phyloP scores from a whole-genome alignment of 176 grass and related monocot species.

The Melocanna baccifera region DNA sequence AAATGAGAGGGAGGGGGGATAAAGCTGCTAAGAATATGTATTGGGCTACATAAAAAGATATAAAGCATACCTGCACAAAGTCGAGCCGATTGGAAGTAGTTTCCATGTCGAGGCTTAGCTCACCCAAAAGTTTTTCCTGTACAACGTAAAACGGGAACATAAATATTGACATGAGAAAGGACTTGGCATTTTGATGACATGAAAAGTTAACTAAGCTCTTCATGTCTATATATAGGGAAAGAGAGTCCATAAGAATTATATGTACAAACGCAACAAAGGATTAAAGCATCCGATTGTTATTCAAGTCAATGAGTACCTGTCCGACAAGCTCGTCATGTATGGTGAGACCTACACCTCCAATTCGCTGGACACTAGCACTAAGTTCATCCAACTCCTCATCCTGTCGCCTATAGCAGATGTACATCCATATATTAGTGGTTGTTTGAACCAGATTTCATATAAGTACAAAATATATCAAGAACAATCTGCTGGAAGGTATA shows the following conservation, averaged over 20 bases:
- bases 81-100: constrained; percentile 83
- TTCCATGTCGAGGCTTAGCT: constrained; percentile 88
- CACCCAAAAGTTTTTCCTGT: constrained; percentile 85
- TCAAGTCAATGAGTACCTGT: constrained; percentile 51
- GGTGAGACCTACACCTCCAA: constrained; percentile 91
- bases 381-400: constrained; percentile 91
- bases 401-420: constrained; percentile 52
- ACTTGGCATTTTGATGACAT: background rate
- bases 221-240: background rate
- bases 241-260: background rate
- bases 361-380: constrained; percentile 80
- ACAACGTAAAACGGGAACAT: background rate
- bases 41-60: background rate
- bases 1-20: background rate
- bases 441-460: background rate
- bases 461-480: background rate
- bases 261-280: background rate
- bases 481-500: background rate
- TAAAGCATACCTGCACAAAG: constrained; percentile 70
- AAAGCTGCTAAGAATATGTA: background rate
- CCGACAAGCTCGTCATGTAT: constrained; percentile 84
- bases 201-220: background rate
- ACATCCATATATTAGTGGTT: background rate
- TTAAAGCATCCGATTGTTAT: background rate
- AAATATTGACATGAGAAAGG: background rate